These are phyloP conservation scores for Scenedesmus sp. DNA, from an alignment of 163 green algal genomes.

Conservation along the genomic window DNA sequence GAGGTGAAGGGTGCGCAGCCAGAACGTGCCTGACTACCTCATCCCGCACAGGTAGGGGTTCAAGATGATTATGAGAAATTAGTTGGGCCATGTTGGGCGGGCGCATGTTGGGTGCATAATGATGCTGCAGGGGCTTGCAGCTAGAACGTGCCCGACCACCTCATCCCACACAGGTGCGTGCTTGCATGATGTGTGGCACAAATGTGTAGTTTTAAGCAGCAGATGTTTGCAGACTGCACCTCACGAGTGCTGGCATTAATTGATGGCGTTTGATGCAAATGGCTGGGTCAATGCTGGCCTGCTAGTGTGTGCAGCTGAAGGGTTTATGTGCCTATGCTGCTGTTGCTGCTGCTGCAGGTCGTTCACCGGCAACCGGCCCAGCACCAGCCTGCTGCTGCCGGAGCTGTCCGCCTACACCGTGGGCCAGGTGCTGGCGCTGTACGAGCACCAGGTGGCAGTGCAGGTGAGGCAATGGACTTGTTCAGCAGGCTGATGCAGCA, in stretches of 20 bases:
- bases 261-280: no score
- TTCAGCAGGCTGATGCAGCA: neutral
- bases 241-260: no score
- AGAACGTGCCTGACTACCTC: slow-evolving; percentile 93
- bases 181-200: no score
- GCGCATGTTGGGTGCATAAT: no score
- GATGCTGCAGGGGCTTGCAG: slow-evolving; percentile 23
- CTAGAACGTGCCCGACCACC: slow-evolving; percentile 90
- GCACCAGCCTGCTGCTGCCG: slow-evolving; percentile 93
- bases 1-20: slow-evolving; percentile 71
- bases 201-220: no score
- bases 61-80: no score
- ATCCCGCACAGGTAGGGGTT: slow-evolving; percentile 90
- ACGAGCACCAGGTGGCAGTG: slow-evolving; percentile 97
- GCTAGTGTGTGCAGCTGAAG: no score
- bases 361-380: slow-evolving; percentile 92
- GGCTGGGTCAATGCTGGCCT: no score
- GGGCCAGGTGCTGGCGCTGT: slow-evolving; percentile 96
- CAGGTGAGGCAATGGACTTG: slow-evolving; percentile 60
- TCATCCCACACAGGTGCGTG: slow-evolving; percentile 93
- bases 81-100: no score
- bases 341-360: neutral
- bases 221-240: no score
- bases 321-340: no score
- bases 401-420: slow-evolving; percentile 92